These are phyloP conservation scores for Diaporthe citriasiana DNA, from an alignment of 2,329 filamentous ascomycete species.

Conservation along the genomic window DNA sequence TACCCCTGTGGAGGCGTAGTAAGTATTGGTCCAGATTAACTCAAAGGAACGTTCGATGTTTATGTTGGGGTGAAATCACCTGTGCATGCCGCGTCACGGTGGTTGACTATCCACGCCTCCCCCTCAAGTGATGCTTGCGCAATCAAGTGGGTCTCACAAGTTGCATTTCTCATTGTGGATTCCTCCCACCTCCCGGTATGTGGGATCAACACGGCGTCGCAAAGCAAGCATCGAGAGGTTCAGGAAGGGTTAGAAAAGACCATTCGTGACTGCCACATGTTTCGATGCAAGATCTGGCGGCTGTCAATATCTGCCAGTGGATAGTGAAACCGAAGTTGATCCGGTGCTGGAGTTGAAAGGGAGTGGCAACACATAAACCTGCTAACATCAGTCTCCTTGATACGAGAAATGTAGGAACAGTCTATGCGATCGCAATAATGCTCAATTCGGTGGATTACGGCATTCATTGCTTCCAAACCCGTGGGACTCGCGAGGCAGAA, in stretches of 20 bases:
- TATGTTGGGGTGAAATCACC: too few relatives aligned
- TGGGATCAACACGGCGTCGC: background rate
- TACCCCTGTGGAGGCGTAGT: too few relatives aligned
- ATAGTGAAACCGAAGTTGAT: background rate
- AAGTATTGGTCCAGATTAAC: background rate
- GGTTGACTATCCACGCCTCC: background rate
- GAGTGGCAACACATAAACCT: background rate
- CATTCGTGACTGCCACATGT: background rate
- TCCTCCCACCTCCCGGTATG: constrained; percentile 10
- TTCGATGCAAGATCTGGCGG: background rate
- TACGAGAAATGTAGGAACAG: background rate
- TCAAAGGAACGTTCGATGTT: background rate
- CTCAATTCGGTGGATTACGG: background rate
- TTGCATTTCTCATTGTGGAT: background rate
- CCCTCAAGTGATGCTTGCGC: constrained; percentile 18
- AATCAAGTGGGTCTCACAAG: constrained; percentile 22
- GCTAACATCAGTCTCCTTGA: background rate
- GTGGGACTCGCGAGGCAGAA: too few relatives aligned
- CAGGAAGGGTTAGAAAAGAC: background rate
- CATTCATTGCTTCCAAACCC: background rate
- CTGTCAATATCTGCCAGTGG: background rate
- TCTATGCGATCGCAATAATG: background rate
- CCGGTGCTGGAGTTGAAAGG: background rate
- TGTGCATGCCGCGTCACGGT: constrained; percentile 6
- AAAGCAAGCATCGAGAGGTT: background rate